phyloP scores from a whole-genome alignment of 75 land plant genomes.

The Pseudotsuga menziesii region DNA sequence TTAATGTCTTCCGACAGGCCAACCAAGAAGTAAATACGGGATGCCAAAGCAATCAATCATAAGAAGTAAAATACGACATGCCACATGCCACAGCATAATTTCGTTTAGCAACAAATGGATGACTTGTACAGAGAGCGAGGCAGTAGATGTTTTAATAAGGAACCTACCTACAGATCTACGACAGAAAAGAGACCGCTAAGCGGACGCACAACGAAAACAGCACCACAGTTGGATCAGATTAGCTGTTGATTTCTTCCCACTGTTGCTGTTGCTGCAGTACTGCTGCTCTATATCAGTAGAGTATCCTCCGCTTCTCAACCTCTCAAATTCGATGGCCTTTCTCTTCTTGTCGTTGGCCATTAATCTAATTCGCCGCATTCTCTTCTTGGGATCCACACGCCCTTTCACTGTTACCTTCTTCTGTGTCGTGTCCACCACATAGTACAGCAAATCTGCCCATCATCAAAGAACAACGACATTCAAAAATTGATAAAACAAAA shows the following conservation, averaged over 20 bases:
- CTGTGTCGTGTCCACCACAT: neutral
- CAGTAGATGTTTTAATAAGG: no score
- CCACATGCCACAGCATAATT: no score
- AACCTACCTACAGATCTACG: no score
- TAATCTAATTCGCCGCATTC: neutral
- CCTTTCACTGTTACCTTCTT: slow-evolving; percentile 6
- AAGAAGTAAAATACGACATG: no score
- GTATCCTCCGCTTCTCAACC: neutral
- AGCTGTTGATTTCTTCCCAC: neutral
- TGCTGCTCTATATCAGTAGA: neutral
- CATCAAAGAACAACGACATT: no score
- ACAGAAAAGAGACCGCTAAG: no score
- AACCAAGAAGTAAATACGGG: no score
- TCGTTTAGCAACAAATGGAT: no score
- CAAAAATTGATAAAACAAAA: no score
- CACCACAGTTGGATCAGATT: neutral
- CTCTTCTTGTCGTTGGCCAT: neutral
- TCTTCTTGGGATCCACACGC: slow-evolving; percentile 8
- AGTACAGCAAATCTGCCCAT: neutral
- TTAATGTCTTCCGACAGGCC: no score
- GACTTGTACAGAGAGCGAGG: no score
- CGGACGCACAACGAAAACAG: neutral
- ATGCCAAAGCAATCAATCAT: no score
- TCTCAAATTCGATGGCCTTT: neutral
- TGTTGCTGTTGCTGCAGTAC: neutral